These are phyloP conservation scores for Macaranga tanarius DNA, from an alignment of 441 rosid genomes.

Conservation along the genomic window DNA sequence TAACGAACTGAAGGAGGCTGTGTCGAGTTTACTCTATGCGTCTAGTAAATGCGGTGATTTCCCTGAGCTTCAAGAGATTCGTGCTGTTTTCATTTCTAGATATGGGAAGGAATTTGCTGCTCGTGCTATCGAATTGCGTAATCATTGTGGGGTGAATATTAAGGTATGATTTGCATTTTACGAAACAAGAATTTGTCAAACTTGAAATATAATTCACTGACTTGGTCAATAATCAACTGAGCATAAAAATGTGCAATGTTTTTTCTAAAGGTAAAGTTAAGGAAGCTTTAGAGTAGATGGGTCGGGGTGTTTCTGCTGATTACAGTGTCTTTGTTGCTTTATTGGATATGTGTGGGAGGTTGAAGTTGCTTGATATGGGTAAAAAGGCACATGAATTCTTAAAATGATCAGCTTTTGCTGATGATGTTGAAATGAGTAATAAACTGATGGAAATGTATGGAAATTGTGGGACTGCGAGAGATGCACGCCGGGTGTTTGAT, in stretches of 20 bases:
- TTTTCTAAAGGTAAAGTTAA: too few relatives aligned
- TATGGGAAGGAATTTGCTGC: slow-evolving; percentile 80
- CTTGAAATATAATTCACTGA: background rate
- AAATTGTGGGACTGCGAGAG: too few relatives aligned
- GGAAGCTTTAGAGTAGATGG: too few relatives aligned
- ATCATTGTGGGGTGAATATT: slow-evolving; percentile 61
- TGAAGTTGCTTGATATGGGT: too few relatives aligned
- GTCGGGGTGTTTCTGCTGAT: too few relatives aligned
- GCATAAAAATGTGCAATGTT: background rate
- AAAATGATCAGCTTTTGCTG: too few relatives aligned
- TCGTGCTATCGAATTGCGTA: slow-evolving; percentile 71
- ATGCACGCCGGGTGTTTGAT: too few relatives aligned
- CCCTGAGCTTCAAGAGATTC: slow-evolving; percentile 91
- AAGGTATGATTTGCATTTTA: slow-evolving; percentile 37
- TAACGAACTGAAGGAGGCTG: slow-evolving; percentile 75
- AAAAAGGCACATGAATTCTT: too few relatives aligned
- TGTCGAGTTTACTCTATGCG: slow-evolving; percentile 66
- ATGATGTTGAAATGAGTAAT: too few relatives aligned
- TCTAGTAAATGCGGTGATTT: slow-evolving; percentile 86
- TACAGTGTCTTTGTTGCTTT: too few relatives aligned
- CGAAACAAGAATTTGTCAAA: background rate
- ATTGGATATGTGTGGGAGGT: too few relatives aligned
- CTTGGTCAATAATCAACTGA: background rate
- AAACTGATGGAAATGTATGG: too few relatives aligned
- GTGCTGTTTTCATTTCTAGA: slow-evolving; percentile 53